Base-by-base conservation (phyloP, 805 yeast genomes). In the Suhomyces tanzawaensis region DNA sequence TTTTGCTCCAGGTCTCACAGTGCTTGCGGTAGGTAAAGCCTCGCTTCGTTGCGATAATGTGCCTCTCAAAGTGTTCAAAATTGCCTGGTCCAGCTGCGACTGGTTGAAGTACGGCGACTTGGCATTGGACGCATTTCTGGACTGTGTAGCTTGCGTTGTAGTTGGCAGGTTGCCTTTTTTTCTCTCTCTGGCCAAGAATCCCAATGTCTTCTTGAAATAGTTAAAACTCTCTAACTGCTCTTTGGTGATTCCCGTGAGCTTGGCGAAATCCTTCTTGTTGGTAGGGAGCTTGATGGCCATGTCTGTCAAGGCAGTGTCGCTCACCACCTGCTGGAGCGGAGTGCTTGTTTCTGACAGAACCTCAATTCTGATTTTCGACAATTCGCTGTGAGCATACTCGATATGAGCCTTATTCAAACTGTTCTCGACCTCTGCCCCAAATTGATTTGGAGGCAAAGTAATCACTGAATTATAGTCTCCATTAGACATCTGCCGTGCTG, bases 221-320 rank as follows among this genome's bases (percentile, higher is more conserved):
- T 48, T 48, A 47, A 71, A 76, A 44, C 57, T 51, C 2, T 57
- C 52, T 21, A 52, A 35, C 23, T 58, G 66, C 5, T 58, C 57
- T 39, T 57, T 50, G 19, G 57, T 52, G 14, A 71, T 56, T 4
- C 64, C 73, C 1, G 51, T 55, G 33, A 78, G 48, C 34, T 51
- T 54, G 5, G 64, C 57, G 53, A 66, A 82, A 28, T 70, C 82
- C 13, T 50, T 54, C 31, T 70, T 69, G 12, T 69, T 71, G 2
- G 68, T 64, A 1, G 89, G 88, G 22, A 82, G 61, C 34, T 60
- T 64, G 14, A 55, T 45, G 0, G 85, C 78, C 79, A 82, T 72
- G 30, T 77, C 80, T 42, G 69, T 68, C 40, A 81, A 52, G 0
- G 78, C 47, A 2, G 37, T 46, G 29, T 66, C 69, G 18, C 53